Evolutionary conservation across 768 basidiomycete genomes (phyloP).

Genomic region (Pleurotus djamor): DNA sequence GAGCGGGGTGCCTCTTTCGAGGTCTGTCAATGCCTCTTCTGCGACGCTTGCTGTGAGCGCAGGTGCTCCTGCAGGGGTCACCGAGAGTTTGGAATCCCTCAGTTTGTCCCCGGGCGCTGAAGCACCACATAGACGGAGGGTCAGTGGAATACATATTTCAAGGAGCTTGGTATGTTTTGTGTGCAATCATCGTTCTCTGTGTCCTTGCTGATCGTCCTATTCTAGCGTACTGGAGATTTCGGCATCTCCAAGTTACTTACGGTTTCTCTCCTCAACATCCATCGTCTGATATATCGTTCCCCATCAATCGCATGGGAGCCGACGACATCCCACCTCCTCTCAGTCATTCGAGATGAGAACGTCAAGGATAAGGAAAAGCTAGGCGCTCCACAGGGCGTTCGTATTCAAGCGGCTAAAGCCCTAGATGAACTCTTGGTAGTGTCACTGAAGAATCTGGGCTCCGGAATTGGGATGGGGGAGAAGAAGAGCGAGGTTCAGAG

Average conservation of each 20-base stretch:
- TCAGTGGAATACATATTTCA: conserved; percentile 88
- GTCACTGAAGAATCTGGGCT: conserved; percentile 70
- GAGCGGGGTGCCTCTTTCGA: conserved; percentile 20
- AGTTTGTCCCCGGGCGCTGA: conserved; percentile 35
- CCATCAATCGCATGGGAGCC: conserved; percentile 85
- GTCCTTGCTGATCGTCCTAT: neutral
- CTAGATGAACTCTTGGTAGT: conserved; percentile 81
- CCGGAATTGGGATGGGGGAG: conserved; percentile 39
- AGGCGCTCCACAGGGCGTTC: conserved; percentile 72
- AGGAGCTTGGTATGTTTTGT: conserved; percentile 64
- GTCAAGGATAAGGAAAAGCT: neutral
- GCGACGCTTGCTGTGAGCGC: conserved; percentile 25
- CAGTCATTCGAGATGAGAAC: conserved; percentile 60
- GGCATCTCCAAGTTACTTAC: conserved; percentile 86
- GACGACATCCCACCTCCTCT: conserved; percentile 77
- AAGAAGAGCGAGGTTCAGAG: conserved; percentile 72
- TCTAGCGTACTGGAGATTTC: conserved; percentile 87
- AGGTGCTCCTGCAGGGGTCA: conserved; percentile 36
- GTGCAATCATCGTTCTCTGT: neutral
- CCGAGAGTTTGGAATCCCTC: conserved; percentile 20
- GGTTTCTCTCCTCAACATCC: conserved; percentile 80
- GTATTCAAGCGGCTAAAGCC: conserved; percentile 85
- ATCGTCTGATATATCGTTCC: conserved; percentile 81
- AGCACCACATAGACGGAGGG: conserved; percentile 59
- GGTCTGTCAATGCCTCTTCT: neutral